A percentile compares a stretch with the other conserved stretches of the same genome.
These are phyloP conservation scores for Corylus americana DNA, from an alignment of 306 rosid genomes.

Conservation along the genomic window DNA sequence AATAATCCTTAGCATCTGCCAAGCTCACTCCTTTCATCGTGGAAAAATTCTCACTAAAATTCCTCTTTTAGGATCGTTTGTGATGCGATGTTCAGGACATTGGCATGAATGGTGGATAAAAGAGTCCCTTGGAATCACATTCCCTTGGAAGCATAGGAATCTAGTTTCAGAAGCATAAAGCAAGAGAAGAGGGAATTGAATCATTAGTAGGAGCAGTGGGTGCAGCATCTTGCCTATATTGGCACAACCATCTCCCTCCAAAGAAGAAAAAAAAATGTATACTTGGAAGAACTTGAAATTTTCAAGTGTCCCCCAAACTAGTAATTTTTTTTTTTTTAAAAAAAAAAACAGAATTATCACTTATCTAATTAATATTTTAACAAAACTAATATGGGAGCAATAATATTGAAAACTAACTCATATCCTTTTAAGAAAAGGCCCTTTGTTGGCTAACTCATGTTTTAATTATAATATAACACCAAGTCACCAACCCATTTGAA, in stretches of 20 bases:
- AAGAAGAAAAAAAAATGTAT: too few species aligned
- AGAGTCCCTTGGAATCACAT: conserved; percentile 30
- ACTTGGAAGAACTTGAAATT: too few species aligned
- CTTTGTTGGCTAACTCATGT: not conserved
- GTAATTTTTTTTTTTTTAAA: too few species aligned
- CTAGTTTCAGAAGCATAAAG: not conserved
- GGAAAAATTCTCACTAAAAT: conserved; percentile 8
- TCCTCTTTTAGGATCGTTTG: conserved; percentile 9
- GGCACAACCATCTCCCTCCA: not conserved
- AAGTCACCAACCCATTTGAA: not conserved
- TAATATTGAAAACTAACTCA: too few species aligned
- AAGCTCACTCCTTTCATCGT: not conserved
- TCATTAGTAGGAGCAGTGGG: not conserved
- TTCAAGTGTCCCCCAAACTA: too few species aligned
- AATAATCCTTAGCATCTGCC: not conserved
- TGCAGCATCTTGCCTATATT: not conserved
- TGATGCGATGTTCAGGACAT: not conserved
- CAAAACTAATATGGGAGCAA: too few species aligned
- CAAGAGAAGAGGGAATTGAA: not conserved
- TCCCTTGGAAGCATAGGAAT: conserved; percentile 23
- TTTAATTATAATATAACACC: not conserved
- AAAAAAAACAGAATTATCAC: too few species aligned
- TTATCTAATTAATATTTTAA: too few species aligned
- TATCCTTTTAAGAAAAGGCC: not conserved
- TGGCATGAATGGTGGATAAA: not conserved